phyloP scores from a whole-genome alignment of 164 flowering plant species.

The Nymphaea colorata region DNA sequence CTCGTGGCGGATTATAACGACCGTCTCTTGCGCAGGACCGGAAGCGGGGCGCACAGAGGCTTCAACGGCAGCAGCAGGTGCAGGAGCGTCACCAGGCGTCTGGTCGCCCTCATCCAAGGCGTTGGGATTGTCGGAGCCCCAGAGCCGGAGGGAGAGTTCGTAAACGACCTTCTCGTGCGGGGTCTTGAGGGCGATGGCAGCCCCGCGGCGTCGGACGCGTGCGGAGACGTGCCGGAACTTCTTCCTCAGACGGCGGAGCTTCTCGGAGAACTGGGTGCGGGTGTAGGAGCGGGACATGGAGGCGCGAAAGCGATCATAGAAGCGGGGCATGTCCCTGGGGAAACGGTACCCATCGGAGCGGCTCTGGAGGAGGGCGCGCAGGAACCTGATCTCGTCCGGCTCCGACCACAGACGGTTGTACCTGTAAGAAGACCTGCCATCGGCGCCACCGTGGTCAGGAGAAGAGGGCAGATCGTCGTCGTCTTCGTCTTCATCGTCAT shows the following conservation, averaged over 20 bases:
- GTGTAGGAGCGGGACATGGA: conserved; percentile 47
- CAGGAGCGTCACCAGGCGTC: too few species aligned
- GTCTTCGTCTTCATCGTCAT: not conserved
- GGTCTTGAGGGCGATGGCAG: conserved; percentile 21
- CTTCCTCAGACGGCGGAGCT: conserved; percentile 48
- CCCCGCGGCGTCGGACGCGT: conserved; percentile 32
- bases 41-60: not conserved
- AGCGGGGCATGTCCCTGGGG: conserved; percentile 42
- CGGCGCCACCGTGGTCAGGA: not conserved
- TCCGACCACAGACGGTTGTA: conserved; percentile 49
- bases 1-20: not conserved
- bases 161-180: conserved; percentile 40
- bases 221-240: conserved; percentile 41
- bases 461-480: not conserved
- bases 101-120: conserved; percentile 9
- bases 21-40: not conserved
- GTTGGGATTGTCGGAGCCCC: conserved; percentile 17
- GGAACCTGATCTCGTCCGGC: conserved; percentile 49
- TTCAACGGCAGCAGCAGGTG: not conserved
- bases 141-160: conserved; percentile 36
- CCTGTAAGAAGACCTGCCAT: not conserved
- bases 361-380: conserved; percentile 44
- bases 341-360: conserved; percentile 24
- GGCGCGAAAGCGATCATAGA: conserved; percentile 37
- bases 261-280: conserved; percentile 56